Conservation (phyloP, 1,139 yeast genomes). For the Sugiyamaella grinbergsii region DNA sequence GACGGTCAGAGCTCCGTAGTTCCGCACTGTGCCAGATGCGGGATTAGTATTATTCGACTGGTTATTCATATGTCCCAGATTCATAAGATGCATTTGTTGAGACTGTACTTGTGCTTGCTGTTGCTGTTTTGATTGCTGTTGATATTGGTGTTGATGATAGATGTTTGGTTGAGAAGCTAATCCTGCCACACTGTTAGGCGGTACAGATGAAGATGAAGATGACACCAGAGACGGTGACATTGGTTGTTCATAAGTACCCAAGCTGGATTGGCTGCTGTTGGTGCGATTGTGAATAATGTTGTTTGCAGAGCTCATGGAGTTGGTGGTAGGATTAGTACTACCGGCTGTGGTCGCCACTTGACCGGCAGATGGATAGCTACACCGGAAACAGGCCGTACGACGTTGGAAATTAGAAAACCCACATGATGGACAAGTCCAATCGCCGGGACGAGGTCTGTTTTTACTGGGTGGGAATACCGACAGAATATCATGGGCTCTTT, state of each 20-base stretch:
- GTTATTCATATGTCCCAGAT: not conserved
- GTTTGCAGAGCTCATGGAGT: constrained; percentile 45
- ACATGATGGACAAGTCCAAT: constrained; percentile 96
- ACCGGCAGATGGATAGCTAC: constrained; percentile 76
- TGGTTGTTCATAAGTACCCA: not conserved
- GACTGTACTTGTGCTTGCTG: constrained; percentile 11
- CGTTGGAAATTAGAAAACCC: constrained; percentile 95
- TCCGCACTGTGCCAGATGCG: constrained; percentile 2
- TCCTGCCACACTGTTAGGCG: constrained; percentile 2
- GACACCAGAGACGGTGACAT: too few species aligned
- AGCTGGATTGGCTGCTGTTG: constrained; percentile 9
- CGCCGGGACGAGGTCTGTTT: constrained; percentile 94
- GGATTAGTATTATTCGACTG: not conserved
- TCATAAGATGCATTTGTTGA: constrained; percentile 11
- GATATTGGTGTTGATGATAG: constrained; percentile 13
- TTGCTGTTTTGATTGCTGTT: constrained; percentile 16
- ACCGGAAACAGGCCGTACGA: constrained; percentile 90
- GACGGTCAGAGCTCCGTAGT: constrained; percentile 6
- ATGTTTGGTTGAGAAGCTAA: constrained; percentile 16
- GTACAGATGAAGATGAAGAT: constrained; percentile 8
- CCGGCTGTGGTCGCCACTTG: constrained; percentile 42
- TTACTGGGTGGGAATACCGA: constrained; percentile 86
- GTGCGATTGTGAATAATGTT: constrained; percentile 6
- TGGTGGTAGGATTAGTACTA: not conserved
- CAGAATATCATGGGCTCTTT: constrained; percentile 76